Evolutionary conservation across 1,139 yeast species (phyloP).

Genomic region (Pichia terricola): DNA sequence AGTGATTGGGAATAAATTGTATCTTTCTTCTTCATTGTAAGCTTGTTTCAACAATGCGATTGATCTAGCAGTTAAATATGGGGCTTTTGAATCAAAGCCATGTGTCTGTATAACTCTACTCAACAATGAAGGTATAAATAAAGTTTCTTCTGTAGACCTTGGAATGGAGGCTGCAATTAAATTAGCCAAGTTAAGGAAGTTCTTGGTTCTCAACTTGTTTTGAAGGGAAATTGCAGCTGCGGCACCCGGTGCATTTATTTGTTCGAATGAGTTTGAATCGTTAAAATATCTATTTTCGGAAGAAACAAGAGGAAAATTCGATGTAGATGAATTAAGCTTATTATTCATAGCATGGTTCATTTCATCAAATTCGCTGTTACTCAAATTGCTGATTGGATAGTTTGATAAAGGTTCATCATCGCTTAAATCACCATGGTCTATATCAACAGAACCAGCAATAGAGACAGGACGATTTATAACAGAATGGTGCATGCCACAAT

Average conservation of each 20-base stretch:
- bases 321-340: background rate
- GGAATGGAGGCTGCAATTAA: conserved; percentile 69
- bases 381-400: background rate
- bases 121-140: conserved; percentile 60
- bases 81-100: conserved; percentile 62
- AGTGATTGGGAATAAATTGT: conserved; percentile 24
- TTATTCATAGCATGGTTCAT: background rate
- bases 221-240: conserved; percentile 66
- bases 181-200: conserved; percentile 44
- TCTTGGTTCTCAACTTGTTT: conserved; percentile 38
- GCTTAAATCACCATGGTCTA: conserved; percentile 34
- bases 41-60: conserved; percentile 57
- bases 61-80: conserved; percentile 58
- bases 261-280: conserved; percentile 35
- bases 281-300: background rate
- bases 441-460: conserved; percentile 47
- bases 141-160: conserved; percentile 66
- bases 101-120: conserved; percentile 60
- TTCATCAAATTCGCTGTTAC: background rate
- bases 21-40: conserved; percentile 19
- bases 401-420: conserved; percentile 35
- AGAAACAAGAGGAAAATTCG: too few relatives aligned
- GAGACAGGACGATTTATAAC: conserved; percentile 58
- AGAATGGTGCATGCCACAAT: conserved; percentile 44
- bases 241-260: conserved; percentile 67